Percentiles rank a stretch among this genome's conserved stretches.
Evolutionary conservation across 805 yeast species (phyloP).

Genomic region (Saccharomycopsis synnaedendra): DNA sequence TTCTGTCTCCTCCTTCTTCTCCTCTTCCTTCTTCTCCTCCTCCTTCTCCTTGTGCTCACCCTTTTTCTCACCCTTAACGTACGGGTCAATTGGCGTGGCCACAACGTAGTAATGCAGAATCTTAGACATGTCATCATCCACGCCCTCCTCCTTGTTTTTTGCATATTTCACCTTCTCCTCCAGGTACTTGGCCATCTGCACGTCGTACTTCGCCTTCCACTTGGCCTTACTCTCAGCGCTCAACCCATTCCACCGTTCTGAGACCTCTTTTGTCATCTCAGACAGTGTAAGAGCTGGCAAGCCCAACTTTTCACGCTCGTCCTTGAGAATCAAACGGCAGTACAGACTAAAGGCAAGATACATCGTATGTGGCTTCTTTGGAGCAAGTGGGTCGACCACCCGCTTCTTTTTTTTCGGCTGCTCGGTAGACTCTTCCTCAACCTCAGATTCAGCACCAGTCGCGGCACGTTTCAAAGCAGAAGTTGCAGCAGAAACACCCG

Average conservation of each 20-base stretch:
- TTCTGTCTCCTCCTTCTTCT: background rate
- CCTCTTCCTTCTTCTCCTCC: background rate
- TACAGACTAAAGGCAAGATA: slow-evolving; percentile 71
- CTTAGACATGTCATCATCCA: slow-evolving; percentile 7
- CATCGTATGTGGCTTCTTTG: slow-evolving; percentile 86
- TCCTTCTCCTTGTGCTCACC: background rate
- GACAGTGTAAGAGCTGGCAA: slow-evolving; percentile 56
- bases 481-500: slow-evolving; percentile 2
- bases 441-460: slow-evolving; percentile 16
- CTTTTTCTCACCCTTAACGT: slow-evolving; percentile 7
- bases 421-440: slow-evolving; percentile 15
- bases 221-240: slow-evolving; percentile 57
- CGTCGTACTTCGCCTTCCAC: slow-evolving; percentile 51
- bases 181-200: slow-evolving; percentile 34
- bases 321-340: slow-evolving; percentile 58
- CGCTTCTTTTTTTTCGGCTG: slow-evolving; percentile 28
- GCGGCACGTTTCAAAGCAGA: background rate
- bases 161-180: slow-evolving; percentile 34
- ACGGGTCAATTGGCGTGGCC: slow-evolving; percentile 11
- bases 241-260: slow-evolving; percentile 69
- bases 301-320: slow-evolving; percentile 50
- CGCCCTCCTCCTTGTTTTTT: slow-evolving; percentile 22
- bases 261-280: slow-evolving; percentile 70
- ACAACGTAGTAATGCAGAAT: slow-evolving; percentile 10
- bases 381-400: slow-evolving; percentile 81